Evolutionary conservation across 148 eudicot genomes (phyloP).

Genomic region (Heliosperma pusillum): DNA sequence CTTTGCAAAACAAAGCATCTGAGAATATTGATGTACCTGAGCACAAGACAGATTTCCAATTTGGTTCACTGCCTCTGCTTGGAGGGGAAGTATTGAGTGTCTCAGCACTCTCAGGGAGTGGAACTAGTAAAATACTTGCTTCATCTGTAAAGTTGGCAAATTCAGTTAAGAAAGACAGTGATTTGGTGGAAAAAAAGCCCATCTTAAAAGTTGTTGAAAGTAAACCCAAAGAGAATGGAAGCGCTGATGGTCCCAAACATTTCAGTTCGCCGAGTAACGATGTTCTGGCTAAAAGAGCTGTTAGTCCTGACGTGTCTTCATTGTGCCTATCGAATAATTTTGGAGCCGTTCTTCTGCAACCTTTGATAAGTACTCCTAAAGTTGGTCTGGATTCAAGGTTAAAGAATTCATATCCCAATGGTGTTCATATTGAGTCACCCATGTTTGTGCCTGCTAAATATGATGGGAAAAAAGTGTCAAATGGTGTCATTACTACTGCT

Average conservation of each 20-base stretch:
- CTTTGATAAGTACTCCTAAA: constrained; percentile 19
- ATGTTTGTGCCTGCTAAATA: constrained; percentile 25
- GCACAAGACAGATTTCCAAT: constrained; percentile 38
- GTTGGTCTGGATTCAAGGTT: constrained; percentile 21
- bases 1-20: constrained; percentile 33
- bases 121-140: constrained; percentile 24
- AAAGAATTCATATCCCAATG: constrained; percentile 31
- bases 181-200: constrained; percentile 17
- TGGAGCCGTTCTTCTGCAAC: constrained; percentile 20
- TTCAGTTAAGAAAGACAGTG: constrained; percentile 25
- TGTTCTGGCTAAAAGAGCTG: constrained; percentile 30
- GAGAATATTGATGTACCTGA: constrained; percentile 22
- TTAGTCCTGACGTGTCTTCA: constrained; percentile 28
- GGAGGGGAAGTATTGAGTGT: constrained; percentile 38
- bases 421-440: constrained; percentile 26
- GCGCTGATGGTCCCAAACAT: constrained; percentile 23
- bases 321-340: constrained; percentile 25
- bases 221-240: constrained; percentile 46
- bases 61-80: constrained; percentile 41
- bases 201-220: constrained; percentile 23
- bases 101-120: constrained; percentile 33
- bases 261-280: constrained; percentile 30
- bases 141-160: constrained; percentile 29
- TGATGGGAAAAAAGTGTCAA: constrained; percentile 29
- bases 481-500: constrained; percentile 35